Evolutionary conservation across 2,329 filamentous ascomycete species (phyloP), one percentile per base, ranked within the genome.

Genomic region (Diaporthe citriasiana): DNA sequence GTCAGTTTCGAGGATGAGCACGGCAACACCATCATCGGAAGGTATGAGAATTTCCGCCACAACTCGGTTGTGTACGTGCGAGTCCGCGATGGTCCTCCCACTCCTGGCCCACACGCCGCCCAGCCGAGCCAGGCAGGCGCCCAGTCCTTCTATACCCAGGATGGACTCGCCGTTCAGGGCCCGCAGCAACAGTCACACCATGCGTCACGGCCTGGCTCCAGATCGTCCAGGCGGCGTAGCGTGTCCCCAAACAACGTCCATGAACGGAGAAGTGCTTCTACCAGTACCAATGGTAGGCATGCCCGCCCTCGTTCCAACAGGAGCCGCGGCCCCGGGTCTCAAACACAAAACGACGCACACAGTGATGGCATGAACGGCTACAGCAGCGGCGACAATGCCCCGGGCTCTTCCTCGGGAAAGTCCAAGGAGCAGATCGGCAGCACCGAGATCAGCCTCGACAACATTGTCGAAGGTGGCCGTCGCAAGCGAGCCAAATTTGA

Each of bases 401-500:
- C 93, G 76, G 93, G 91, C 77, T 95, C 94, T 72, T 89, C 93
- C 77, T 93, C 93, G 74, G 92, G 93, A 79, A 93, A 93, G 82
- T 90, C 89, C 79, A 95, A 94, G 83, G 95, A 98, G 80, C 93
- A 95, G 77, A 91, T 98, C 79, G 95, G 94, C 65, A 98, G 95
- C 82, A 97, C 97, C 22, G 97, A 99, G 79, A 99, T 99, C 81
- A 98, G 96, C 82, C 91, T 98, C 78, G 95, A 98, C 79, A 99
- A 99, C 82, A 98, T 99, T 83, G 94, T 99, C 76, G 96, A 98
- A 84, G 97, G 97, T 81, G 95, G 96, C 78, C 93, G 97, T 83
- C 93, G 97, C 82, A 98, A 98, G 88, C 92, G 95, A 81, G 94
- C 96, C 79, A 98, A 98, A 84, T 93, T 93, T 85, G 96, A 98